A percentile compares a stretch with the other conserved stretches of the same genome.
Conservation (phyloP, 495 filamentous ascomycete genomes). For the Hypoxylon lienhwacheense region DNA sequence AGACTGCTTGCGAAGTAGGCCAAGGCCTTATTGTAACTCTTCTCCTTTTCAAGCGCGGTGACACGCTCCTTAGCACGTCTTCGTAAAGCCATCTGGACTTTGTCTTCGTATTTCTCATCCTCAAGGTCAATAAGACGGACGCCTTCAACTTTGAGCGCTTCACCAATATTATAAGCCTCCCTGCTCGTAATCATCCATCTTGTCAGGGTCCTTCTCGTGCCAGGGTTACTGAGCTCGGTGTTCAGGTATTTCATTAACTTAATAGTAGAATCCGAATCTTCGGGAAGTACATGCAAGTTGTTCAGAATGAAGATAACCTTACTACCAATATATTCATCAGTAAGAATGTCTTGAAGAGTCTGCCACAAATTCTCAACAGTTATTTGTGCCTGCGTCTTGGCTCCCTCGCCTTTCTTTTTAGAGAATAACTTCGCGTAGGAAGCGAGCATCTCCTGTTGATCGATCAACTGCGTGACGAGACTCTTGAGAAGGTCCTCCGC, state of each 20-base stretch:
- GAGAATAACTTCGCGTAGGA: conserved; percentile 41
- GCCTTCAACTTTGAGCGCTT: conserved; percentile 28
- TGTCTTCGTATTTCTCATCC: conserved; percentile 38
- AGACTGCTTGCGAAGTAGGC: conserved; percentile 43
- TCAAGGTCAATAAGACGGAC: conserved; percentile 36
- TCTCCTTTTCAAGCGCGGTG: conserved; percentile 32
- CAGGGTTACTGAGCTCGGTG: conserved; percentile 26
- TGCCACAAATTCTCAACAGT: conserved; percentile 45
- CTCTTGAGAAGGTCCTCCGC: conserved; percentile 47
- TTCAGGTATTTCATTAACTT: conserved; percentile 39
- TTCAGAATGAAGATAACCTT: conserved; percentile 45
- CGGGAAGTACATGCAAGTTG: conserved; percentile 42
- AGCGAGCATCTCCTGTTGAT: conserved; percentile 40
- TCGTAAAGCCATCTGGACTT: conserved; percentile 36
- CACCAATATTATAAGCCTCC: conserved; percentile 34
- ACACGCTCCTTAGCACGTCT: conserved; percentile 36
- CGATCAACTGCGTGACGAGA: conserved; percentile 41
- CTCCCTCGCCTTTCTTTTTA: conserved; percentile 35
- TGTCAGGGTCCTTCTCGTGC: conserved; percentile 24
- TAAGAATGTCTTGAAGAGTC: conserved; percentile 41
- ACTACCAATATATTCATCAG: conserved; percentile 38
- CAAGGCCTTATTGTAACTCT: conserved; percentile 42
- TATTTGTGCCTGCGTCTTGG: conserved; percentile 18
- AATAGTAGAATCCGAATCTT: conserved; percentile 43
- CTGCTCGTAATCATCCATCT: conserved; percentile 43